These are phyloP conservation scores for Magnolia changhungtana DNA, from an alignment of 164 flowering plant species.

Conservation along the genomic window DNA sequence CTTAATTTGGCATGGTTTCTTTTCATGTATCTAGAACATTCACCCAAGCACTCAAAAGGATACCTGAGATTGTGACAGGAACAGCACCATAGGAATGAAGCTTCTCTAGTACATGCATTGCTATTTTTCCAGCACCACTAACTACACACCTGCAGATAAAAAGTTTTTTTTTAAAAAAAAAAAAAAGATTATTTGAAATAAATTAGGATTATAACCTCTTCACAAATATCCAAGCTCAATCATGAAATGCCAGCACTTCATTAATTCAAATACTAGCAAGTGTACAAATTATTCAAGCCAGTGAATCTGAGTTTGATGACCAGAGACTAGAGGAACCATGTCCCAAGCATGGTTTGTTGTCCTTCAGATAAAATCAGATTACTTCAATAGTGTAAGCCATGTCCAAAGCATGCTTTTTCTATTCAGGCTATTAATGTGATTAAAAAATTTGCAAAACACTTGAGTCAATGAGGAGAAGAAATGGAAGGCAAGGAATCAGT, in stretches of 20 bases:
- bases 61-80: slow-evolving; percentile 91
- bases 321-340: no score
- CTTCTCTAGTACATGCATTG: slow-evolving; percentile 94
- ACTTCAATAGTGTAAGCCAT: no score
- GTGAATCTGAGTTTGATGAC: background rate
- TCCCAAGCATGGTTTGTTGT: no score
- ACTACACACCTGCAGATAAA: slow-evolving; percentile 68
- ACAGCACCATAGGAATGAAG: slow-evolving; percentile 86
- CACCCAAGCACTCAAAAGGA: slow-evolving; percentile 5
- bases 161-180: no score
- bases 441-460: no score
- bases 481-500: no score
- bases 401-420: no score
- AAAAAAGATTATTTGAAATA: background rate
- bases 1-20: background rate
- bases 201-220: background rate
- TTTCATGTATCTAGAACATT: background rate
- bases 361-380: no score
- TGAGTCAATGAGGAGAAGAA: no score
- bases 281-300: background rate
- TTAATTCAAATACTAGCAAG: background rate
- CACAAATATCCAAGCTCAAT: no score
- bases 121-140: slow-evolving; percentile 97
- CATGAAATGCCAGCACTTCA: background rate
- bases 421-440: no score